These are phyloP conservation scores for Elaeis guineensis DNA, from an alignment of 176 grass and related monocot species.

Conservation along the genomic window DNA sequence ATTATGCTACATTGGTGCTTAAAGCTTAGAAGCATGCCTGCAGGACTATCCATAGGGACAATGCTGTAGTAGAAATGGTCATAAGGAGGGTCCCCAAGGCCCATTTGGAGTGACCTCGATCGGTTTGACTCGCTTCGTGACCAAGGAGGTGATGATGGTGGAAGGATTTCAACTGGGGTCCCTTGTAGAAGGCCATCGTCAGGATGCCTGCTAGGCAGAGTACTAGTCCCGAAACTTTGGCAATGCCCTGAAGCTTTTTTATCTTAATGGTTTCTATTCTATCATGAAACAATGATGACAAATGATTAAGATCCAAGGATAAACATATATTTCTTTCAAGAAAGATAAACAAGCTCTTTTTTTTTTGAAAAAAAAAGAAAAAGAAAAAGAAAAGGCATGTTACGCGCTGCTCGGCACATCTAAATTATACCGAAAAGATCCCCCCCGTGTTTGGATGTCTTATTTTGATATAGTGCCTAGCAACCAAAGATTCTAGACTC, in stretches of 20 bases:
- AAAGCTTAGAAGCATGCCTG: conserved; percentile 25
- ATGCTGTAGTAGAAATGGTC: conserved; percentile 34
- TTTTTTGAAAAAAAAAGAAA: too few relatives aligned
- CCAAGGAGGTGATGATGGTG: conserved; percentile 36
- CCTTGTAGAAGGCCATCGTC: conserved; percentile 56
- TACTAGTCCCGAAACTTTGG: conserved; percentile 43
- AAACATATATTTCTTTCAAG: too few relatives aligned
- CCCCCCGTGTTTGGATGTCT: too few relatives aligned
- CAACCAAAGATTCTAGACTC: too few relatives aligned
- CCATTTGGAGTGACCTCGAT: conserved; percentile 27
- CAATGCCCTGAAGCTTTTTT: conserved; percentile 41
- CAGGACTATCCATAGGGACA: conserved; percentile 45
- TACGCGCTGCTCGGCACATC: too few relatives aligned
- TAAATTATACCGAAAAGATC: too few relatives aligned
- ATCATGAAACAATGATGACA: not conserved
- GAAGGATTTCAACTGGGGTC: conserved; percentile 48
- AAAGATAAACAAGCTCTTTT: too few relatives aligned
- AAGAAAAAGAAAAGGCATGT: too few relatives aligned
- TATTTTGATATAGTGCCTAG: too few relatives aligned
- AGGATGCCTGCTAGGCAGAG: conserved; percentile 46
- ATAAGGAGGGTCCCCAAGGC: conserved; percentile 47
- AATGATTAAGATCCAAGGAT: not conserved
- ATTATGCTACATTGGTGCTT: too few relatives aligned
- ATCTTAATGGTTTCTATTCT: conserved; percentile 71
- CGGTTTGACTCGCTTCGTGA: not conserved